These are phyloP conservation scores for Chrysanthemum makinoi DNA, from an alignment of 129 eudicot genomes.

Conservation along the genomic window DNA sequence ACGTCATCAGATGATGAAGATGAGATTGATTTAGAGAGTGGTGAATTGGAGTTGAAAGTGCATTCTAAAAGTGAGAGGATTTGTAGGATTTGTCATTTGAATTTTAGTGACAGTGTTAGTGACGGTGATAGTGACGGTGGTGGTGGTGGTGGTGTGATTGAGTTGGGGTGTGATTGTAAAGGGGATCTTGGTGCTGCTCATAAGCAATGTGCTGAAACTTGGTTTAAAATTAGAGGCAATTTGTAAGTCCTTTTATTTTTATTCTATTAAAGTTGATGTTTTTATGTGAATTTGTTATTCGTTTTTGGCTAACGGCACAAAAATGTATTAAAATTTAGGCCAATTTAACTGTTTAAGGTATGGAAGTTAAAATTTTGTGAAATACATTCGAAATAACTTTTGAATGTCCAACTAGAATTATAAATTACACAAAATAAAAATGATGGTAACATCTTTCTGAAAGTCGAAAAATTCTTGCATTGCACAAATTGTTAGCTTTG, in stretches of 20 bases:
- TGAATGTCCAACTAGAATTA: no score
- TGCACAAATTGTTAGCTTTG: no score
- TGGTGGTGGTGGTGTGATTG: conserved; percentile 46
- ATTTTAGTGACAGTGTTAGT: conserved; percentile 28
- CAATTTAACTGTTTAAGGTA: no score
- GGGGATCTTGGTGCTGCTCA: conserved; percentile 73
- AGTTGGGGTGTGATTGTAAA: conserved; percentile 65
- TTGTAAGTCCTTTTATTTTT: conserved; percentile 37
- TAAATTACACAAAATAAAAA: no score
- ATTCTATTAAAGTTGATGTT: not conserved
- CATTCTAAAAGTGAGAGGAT: conserved; percentile 35
- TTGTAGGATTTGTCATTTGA: conserved; percentile 68
- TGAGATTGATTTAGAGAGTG: conserved; percentile 62
- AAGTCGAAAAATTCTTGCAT: no score
- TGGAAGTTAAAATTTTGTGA: no score
- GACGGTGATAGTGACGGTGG: conserved; percentile 19
- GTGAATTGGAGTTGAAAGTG: conserved; percentile 60
- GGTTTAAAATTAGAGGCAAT: conserved; percentile 67
- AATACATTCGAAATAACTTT: no score
- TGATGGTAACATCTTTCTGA: no score
- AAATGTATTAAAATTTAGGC: no score
- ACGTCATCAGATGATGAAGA: conserved; percentile 18
- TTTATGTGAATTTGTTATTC: not conserved
- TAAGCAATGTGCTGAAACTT: conserved; percentile 71
- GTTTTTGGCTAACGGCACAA: not conserved